Percentiles rank a stretch among this genome's conserved stretches.
Conservation (phyloP, 2,329 filamentous ascomycete species). For the Xylaria sp. region DNA sequence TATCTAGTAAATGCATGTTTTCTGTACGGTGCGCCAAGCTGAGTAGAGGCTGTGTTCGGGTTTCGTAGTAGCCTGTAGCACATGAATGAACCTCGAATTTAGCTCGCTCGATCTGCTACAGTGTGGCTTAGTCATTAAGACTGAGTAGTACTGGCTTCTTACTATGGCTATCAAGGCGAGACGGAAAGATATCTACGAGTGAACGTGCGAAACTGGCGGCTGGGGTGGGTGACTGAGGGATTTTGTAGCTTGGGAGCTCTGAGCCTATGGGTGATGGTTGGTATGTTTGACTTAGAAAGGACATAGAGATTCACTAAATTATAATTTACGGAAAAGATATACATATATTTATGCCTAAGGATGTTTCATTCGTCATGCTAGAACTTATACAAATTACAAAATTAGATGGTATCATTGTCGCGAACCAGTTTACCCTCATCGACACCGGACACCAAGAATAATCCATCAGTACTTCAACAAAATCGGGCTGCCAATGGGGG, state of each 20-base stretch:
- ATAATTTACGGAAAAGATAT: background rate
- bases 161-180: background rate
- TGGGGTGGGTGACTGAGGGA: background rate
- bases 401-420: background rate
- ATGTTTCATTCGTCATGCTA: background rate
- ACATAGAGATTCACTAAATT: background rate
- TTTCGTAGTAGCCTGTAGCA: too few species aligned
- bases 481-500: too few species aligned
- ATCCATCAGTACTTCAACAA: background rate
- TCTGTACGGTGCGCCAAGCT: too few species aligned
- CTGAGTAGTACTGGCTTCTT: too few species aligned
- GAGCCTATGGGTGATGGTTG: background rate
- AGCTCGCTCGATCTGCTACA: too few species aligned
- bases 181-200: background rate
- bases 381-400: background rate
- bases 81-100: too few species aligned
- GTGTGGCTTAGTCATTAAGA: too few species aligned
- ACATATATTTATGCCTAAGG: background rate
- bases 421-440: background rate
- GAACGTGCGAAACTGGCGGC: background rate
- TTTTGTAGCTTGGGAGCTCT: background rate
- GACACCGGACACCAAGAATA: background rate
- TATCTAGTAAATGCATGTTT: too few species aligned
- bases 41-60: too few species aligned
- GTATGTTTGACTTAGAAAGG: background rate